Evolutionary conservation across 768 basidiomycete genomes (phyloP).

Genomic region (Paxillus rubicundulus): DNA sequence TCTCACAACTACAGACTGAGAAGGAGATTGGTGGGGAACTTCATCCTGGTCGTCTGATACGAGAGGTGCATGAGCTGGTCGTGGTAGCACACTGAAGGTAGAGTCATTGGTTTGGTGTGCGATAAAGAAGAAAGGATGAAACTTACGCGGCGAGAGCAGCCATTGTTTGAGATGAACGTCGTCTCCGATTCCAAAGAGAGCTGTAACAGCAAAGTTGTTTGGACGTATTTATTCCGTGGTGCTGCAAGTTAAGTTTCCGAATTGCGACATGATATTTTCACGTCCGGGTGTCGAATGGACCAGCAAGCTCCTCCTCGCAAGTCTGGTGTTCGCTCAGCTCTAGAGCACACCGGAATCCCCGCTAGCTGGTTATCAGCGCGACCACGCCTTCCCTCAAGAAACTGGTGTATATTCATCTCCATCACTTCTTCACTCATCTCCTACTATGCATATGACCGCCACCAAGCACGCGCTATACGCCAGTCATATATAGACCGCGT

Average conservation of each 20-base stretch:
- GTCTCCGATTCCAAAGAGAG: neutral
- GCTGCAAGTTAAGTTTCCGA: constrained; percentile 17
- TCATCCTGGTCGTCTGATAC: constrained; percentile 64
- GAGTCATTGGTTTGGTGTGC: constrained; percentile 2
- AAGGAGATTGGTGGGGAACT: constrained; percentile 27
- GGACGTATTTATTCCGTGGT: constrained; percentile 25
- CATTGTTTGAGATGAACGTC: constrained; percentile 38
- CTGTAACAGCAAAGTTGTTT: constrained; percentile 23
- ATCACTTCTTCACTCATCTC: constrained; percentile 69
- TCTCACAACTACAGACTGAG: constrained; percentile 47
- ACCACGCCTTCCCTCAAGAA: constrained; percentile 84
- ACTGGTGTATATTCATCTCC: constrained; percentile 91
- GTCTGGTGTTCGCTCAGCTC: constrained; percentile 60
- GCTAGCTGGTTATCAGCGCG: constrained; percentile 80
- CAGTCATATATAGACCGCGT: constrained; percentile 80
- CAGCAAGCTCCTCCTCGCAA: constrained; percentile 13
- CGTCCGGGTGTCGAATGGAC: neutral
- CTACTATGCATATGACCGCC: constrained; percentile 83
- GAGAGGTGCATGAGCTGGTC: constrained; percentile 53
- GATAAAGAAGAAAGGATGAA: neutral
- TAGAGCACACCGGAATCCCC: constrained; percentile 66
- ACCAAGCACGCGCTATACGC: constrained; percentile 73
- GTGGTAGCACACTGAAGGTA: constrained; percentile 62
- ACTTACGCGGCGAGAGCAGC: constrained; percentile 78
- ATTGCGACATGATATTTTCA: constrained; percentile 12